Evolutionary conservation across 1,284 basidiomycete genomes (phyloP), one percentile per base, ranked within the genome.

Genomic region (Ganoderma lucidum): DNA sequence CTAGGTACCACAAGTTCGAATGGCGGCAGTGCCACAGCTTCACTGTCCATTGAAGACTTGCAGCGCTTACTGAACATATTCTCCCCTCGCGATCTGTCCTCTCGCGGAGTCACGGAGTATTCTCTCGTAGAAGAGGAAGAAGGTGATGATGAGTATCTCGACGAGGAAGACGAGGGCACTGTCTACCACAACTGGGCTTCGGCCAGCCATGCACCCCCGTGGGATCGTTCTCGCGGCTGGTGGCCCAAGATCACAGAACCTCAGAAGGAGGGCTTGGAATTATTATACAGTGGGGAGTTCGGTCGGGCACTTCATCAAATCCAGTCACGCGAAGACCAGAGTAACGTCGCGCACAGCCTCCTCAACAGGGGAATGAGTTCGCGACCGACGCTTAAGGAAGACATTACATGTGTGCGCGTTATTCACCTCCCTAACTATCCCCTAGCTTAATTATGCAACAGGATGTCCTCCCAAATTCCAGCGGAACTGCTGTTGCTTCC

Each of bases 241-340:
- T 74, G 68, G 63, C 70, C 69, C 8, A 81, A 85, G 41, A 85
- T 89, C 60, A 88, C 80, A 2, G 86, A 92, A 70, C 94, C 96
- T 1, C 87, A 94, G 78, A 79, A 88, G 55, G 85, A 83, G 12
- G 97, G 97, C 0, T 78, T 91, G 9, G 85, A 89, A 61, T 84
- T 99, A 9, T 84, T 95, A 6, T 86, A 87, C 71, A 85, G 90
- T 69, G 97, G 97, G 61, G 95, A 98, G 66, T 99, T 98, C 81
- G 96, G 97, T 6, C 83, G 88, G 64, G 83, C 92, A 42, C 81
- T 83, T 28, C 82, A 83, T 56, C 89, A 89, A 76, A 75, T 84
- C 23, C 81, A 80, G 66, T 81, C 79, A 39, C 81, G 79, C 9
- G 71, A 68, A 10, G 72, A 74, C 59, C 68, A 72, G 37, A 78